Base-by-base conservation (phyloP, 257 asterid genomes). In the Verbena officinalis region DNA sequence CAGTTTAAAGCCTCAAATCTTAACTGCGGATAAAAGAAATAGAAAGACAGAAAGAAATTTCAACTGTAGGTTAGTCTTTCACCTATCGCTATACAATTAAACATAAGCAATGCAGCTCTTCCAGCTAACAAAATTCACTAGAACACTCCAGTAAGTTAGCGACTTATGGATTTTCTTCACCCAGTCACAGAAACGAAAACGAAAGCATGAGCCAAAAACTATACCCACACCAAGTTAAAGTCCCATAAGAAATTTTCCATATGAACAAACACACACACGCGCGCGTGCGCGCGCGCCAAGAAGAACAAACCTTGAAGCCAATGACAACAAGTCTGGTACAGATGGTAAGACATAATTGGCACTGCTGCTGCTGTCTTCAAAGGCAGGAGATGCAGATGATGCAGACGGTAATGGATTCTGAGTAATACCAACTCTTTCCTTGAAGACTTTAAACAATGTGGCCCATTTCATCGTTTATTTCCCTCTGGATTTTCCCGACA, bases 401-500 rank as follows among this genome's bases (percentile, higher is more conserved):
- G 91, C 68, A 31, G 89, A 44, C 17, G 95, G 9, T 36, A 7
- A 67, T 16, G 88, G 73, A 63, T 88, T 9, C 73, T 79, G 95
- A 22, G 96, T 72, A 31, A 90, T 70, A 34, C 97, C 99, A 51
- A 94, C 99, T 78, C 88, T 94, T 76, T 90, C 99, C 86, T 81
- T 94, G 50, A 94, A 83, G 82, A 90, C 99, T 80, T 88, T 86
- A 81, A 94, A 91, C 89, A 94, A 82, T 84, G 99, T 61, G 75
- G 50, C 86, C 99, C 99, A 94, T 94, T 94, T 94, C 99, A 94
- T 94, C 91, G 88, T 88, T 82, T 77, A 77, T 55, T 72, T 77
- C 80, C 80, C 74, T 63, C 84, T 73, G 30, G 95, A 82, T 68
- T 80, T 73, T 73, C 75, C 83, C 44, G 85, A 85, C 92, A 80